Conservation (phyloP, 495 filamentous ascomycete species). For the Penicillium atrosanguineum region DNA sequence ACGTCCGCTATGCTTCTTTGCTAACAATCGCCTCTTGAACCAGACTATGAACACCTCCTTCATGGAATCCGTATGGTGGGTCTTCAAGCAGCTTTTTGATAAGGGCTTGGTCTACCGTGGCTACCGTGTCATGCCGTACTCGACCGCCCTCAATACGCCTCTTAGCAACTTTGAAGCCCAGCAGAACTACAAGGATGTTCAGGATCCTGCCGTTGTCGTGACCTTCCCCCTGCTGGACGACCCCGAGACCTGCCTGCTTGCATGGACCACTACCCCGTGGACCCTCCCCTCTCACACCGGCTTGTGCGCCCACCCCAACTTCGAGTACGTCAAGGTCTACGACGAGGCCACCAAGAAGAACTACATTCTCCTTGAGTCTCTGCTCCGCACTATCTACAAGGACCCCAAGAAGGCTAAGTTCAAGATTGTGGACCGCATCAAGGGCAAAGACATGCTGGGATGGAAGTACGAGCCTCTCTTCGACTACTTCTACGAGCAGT, state of each 20-base stretch:
- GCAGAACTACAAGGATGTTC: constrained; percentile 92
- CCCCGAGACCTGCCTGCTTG: constrained; percentile 70
- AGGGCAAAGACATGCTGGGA: constrained; percentile 83
- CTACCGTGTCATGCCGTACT: constrained; percentile 92
- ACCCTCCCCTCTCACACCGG: constrained; percentile 83
- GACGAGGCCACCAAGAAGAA: constrained; percentile 79
- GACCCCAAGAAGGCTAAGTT: constrained; percentile 97
- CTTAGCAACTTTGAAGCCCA: constrained; percentile 92
- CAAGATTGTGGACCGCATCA: constrained; percentile 78
- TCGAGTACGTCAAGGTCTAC: constrained; percentile 90
- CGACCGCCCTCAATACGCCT: constrained; percentile 84
- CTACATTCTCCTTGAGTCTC: constrained; percentile 83
- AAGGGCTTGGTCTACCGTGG: constrained; percentile 87
- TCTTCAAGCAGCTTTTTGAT: constrained; percentile 66
- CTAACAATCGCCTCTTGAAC: neutral
- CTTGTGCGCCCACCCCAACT: constrained; percentile 81
- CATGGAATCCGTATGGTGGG: constrained; percentile 86
- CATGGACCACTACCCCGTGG: constrained; percentile 98
- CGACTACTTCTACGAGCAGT: constrained; percentile 89
- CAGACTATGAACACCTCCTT: constrained; percentile 90
- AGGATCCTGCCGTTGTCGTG: constrained; percentile 89
- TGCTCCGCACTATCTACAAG: constrained; percentile 87
- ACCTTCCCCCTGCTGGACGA: constrained; percentile 80
- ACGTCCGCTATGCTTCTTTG: neutral
- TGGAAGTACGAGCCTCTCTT: constrained; percentile 93